These are phyloP conservation scores for Spizellomyces sp. DNA, from an alignment of 192 early-diverging fungal species.

Conservation along the genomic window DNA sequence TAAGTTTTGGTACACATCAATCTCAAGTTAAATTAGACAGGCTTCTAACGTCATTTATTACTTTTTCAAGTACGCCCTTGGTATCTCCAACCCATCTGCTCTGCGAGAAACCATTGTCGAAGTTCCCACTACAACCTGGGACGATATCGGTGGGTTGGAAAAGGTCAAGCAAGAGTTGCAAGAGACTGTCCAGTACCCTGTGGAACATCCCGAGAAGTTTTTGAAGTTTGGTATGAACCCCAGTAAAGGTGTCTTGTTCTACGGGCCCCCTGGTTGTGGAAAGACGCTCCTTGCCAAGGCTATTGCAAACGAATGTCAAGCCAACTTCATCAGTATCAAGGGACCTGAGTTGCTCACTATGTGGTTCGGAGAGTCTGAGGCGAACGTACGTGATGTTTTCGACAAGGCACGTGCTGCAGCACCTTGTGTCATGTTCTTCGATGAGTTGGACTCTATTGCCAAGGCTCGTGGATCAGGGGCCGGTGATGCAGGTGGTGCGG, in stretches of 20 bases:
- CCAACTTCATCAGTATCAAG: conserved; percentile 99
- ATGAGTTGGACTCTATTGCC: conserved; percentile 97
- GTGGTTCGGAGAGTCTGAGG: conserved; percentile 99
- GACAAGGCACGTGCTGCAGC: conserved; percentile 97
- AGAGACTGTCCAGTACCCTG: conserved; percentile 98
- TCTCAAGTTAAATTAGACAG: not conserved
- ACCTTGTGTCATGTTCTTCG: conserved; percentile 99
- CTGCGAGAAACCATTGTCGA: conserved; percentile 98
- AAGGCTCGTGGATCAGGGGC: conserved; percentile 82
- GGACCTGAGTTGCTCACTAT: conserved; percentile 98
- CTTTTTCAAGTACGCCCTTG: conserved; percentile 77
- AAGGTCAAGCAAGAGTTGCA: conserved; percentile 98
- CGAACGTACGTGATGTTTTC: conserved; percentile 99
- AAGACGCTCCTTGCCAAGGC: conserved; percentile 99
- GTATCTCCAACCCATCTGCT: conserved; percentile 95
- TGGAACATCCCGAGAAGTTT: conserved; percentile 99
- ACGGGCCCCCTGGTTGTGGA: conserved; percentile 98
- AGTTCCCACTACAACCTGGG: conserved; percentile 93
- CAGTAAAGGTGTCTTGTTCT: conserved; percentile 97
- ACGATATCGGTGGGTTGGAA: conserved; percentile 96
- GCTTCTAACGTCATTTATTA: not conserved
- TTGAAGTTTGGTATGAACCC: conserved; percentile 98
- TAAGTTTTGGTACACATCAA: conserved; percentile 36
- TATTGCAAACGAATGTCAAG: conserved; percentile 99
- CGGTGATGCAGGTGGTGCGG: conserved; percentile 91